phyloP scores from a whole-genome alignment of 2,329 filamentous ascomycete genomes.

The Colletotrichum noveboracense region DNA sequence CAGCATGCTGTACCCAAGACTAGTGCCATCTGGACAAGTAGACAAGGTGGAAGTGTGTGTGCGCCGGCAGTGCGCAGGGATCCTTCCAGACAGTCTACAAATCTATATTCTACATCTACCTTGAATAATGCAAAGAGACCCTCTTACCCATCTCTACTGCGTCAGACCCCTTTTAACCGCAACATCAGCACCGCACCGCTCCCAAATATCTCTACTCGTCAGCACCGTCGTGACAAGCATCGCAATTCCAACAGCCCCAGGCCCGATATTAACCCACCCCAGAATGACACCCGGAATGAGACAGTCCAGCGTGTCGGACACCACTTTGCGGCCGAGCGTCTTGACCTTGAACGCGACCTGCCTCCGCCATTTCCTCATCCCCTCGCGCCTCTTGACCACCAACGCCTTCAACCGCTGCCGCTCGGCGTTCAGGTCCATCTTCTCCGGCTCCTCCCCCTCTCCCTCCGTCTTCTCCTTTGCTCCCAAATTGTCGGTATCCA shows the following conservation, averaged over 20 bases:
- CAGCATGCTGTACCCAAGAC: neutral
- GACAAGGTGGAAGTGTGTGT: neutral
- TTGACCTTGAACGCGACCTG: slow-evolving; percentile 33
- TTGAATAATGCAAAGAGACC: neutral
- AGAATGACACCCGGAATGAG: slow-evolving; percentile 64
- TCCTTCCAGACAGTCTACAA: neutral
- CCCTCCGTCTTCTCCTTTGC: slow-evolving; percentile 10
- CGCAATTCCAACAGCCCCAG: slow-evolving; percentile 58
- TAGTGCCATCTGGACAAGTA: neutral
- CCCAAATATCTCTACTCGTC: slow-evolving; percentile 67
- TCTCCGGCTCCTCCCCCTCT: neutral
- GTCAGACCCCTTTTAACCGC: neutral
- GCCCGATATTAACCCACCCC: slow-evolving; percentile 62
- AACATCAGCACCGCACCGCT: slow-evolving; percentile 39
- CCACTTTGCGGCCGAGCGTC: slow-evolving; percentile 50
- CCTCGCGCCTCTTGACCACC: slow-evolving; percentile 36
- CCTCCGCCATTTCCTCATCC: slow-evolving; percentile 33
- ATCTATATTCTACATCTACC: neutral
- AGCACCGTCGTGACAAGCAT: slow-evolving; percentile 69
- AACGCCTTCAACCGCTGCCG: slow-evolving; percentile 39
- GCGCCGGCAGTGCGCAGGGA: neutral
- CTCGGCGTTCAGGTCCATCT: slow-evolving; percentile 31
- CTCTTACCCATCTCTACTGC: too few species aligned
- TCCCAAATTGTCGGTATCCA: slow-evolving; percentile 18
- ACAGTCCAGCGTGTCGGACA: slow-evolving; percentile 66